Evolutionary conservation across 2,329 filamentous ascomycete species (phyloP).

Genomic region (Mycogone perniciosa): DNA sequence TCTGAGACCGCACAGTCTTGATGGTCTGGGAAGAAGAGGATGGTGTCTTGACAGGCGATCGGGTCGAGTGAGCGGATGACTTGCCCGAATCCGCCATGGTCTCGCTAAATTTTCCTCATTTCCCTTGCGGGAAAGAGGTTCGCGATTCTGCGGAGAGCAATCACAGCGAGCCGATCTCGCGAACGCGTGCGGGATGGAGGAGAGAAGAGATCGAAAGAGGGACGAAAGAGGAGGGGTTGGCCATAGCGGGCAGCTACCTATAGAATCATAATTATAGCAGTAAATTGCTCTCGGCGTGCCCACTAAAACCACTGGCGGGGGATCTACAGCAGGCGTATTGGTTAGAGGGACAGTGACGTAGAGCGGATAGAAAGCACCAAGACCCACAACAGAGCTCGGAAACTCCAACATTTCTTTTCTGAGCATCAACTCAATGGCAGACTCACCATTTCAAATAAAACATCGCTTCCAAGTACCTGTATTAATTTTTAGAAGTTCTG

Average conservation of each 20-base stretch:
- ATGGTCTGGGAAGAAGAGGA: constrained; percentile 7
- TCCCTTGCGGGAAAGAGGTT: constrained; percentile 17
- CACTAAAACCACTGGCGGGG: no score
- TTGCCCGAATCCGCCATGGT: constrained; percentile 40
- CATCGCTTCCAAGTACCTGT: no score
- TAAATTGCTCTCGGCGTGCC: no score
- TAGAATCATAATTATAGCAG: background rate
- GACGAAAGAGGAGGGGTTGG: background rate
- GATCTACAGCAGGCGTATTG: no score
- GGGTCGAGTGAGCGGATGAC: constrained; percentile 26
- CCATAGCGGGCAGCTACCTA: no score
- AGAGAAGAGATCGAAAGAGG: background rate
- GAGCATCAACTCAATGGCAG: no score
- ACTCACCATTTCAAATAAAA: no score
- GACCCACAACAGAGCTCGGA: no score
- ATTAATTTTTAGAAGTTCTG: no score
- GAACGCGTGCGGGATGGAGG: constrained; percentile 4
- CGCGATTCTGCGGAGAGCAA: constrained; percentile 10
- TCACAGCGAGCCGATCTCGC: constrained; percentile 7
- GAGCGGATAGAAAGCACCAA: no score
- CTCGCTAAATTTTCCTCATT: constrained; percentile 25
- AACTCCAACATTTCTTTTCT: no score
- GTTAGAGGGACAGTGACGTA: no score
- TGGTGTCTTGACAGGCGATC: constrained; percentile 25
- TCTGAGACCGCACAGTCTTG: constrained; percentile 45